Evolutionary conservation across 2,329 filamentous ascomycete species (phyloP), one percentile per base, ranked within the genome.

Genomic region (Ramularia collo-cygni): DNA sequence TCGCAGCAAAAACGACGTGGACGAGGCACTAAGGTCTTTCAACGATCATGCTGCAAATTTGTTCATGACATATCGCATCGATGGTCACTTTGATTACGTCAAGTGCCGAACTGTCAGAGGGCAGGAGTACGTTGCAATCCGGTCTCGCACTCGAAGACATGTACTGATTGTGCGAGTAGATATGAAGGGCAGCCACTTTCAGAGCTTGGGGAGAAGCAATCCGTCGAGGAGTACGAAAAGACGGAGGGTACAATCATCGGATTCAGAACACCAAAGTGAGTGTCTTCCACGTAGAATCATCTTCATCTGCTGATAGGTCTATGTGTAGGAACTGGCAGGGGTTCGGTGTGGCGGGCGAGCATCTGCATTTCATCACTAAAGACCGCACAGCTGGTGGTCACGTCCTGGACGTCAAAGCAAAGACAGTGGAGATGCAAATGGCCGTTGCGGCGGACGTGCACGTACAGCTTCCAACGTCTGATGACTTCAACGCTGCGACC

Each of bases 221-320:
- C 52, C 10, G 63, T 67, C 8, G 58, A 62, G 30, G 50, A 52
- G 33, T 67, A 66, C 38, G 39, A 53, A 7, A 46, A 62, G 37
- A 54, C 65, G 7, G 51, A 56, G 8, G 66, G 64, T 1, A 65
- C 61, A 2, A 58, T 70, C 12, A 61, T 70, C 38, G 67, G 67
- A 1, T 67, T 70, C 40, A 51, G 64, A 33, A 62, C 64, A 19
- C 65, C 64, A 1, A 43, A 43, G n/a, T n/a, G n/a, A n/a, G n/a
- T n/a, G n/a, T n/a, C n/a, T n/a, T n/a, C n/a, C n/a, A n/a, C n/a
- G n/a, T n/a, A n/a, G n/a, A n/a, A n/a, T n/a, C n/a, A n/a, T n/a
- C n/a, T n/a, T n/a, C n/a, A n/a, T n/a, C n/a, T n/a, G n/a, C n/a
- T n/a, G n/a, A n/a, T n/a, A n/a, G n/a, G n/a, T n/a, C n/a, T n/a